phyloP scores from a whole-genome alignment of 352 stramenopile species.

The Phytophthora pluvialis region DNA sequence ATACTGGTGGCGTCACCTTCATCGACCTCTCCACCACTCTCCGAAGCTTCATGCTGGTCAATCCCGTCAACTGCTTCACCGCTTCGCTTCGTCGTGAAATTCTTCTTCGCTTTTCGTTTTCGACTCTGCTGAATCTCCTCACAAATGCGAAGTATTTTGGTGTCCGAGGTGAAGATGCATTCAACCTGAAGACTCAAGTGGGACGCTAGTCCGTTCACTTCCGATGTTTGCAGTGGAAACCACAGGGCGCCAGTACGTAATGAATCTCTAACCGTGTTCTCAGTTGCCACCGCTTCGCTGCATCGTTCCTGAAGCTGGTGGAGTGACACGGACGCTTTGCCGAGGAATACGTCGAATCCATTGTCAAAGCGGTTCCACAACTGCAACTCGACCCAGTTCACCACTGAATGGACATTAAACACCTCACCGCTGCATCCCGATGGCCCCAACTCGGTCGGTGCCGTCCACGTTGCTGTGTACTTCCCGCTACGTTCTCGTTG shows the following conservation, averaged over 20 bases:
- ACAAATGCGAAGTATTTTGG: slow-evolving; percentile 32
- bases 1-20: slow-evolving; percentile 22
- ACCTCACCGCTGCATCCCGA: slow-evolving; percentile 2
- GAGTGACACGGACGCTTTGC: slow-evolving; percentile 43
- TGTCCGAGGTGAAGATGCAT: slow-evolving; percentile 41
- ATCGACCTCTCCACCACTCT: not conserved
- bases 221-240: slow-evolving; percentile 43
- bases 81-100: not conserved
- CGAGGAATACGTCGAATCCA: slow-evolving; percentile 65
- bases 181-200: slow-evolving; percentile 49
- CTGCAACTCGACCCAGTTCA: slow-evolving; percentile 62
- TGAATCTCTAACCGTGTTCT: not conserved
- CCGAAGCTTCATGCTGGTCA: slow-evolving; percentile 1
- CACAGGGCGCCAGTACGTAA: slow-evolving; percentile 38
- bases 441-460: not conserved
- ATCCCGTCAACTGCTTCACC: not conserved
- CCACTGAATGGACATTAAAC: slow-evolving; percentile 38
- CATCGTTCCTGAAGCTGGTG: slow-evolving; percentile 33
- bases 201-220: slow-evolving; percentile 14
- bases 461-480: slow-evolving; percentile 51
- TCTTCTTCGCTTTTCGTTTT: slow-evolving; percentile 5
- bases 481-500: slow-evolving; percentile 41
- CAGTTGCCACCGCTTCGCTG: not conserved
- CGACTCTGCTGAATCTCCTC: slow-evolving; percentile 19
- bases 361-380: slow-evolving; percentile 70